phyloP scores from a whole-genome alignment of 345 rosid genomes.

The Clausena lansium region DNA sequence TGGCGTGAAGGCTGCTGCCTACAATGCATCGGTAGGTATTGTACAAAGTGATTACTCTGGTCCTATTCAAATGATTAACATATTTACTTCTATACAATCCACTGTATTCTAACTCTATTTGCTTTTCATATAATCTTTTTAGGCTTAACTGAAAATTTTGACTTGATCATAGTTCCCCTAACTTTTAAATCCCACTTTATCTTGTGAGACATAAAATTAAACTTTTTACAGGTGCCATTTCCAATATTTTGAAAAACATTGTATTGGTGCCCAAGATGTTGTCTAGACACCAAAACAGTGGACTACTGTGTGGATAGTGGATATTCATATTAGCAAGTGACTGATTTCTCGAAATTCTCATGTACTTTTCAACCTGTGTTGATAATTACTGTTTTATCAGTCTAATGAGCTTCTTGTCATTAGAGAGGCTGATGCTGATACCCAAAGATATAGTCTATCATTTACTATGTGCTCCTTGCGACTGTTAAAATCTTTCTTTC shows the following conservation, averaged over 20 bases:
- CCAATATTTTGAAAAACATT: neutral
- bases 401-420: neutral
- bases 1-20: slow-evolving; percentile 90
- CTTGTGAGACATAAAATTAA: neutral
- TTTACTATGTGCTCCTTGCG: slow-evolving; percentile 3
- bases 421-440: neutral
- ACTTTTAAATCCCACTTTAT: neutral
- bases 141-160: neutral
- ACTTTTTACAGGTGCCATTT: neutral
- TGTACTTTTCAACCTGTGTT: neutral
- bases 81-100: neutral
- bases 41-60: neutral
- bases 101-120: neutral
- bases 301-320: neutral
- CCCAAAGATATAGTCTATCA: neutral
- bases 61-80: neutral
- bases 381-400: neutral
- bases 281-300: neutral
- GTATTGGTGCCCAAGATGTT: slow-evolving; percentile 1
- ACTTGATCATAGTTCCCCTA: neutral
- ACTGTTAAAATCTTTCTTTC: neutral
- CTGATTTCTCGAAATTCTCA: neutral
- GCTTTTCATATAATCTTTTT: neutral
- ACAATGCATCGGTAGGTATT: slow-evolving; percentile 67
- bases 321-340: neutral